These are phyloP conservation scores for Rhizophlyctis rosea DNA, from an alignment of 192 early-diverging fungal species.

Conservation along the genomic window DNA sequence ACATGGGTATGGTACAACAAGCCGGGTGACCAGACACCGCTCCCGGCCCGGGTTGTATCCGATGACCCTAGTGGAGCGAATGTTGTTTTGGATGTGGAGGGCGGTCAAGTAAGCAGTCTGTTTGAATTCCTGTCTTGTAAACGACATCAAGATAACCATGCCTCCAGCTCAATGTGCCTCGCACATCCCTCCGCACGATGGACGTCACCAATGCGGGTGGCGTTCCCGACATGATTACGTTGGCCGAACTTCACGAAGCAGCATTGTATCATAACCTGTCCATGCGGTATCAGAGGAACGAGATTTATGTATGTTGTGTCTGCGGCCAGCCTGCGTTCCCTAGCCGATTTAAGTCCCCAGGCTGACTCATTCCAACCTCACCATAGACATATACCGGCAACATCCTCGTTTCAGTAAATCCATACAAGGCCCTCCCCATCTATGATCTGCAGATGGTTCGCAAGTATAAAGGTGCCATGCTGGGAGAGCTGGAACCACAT, in stretches of 20 bases:
- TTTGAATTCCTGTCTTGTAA: no score
- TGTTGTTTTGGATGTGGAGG: no score
- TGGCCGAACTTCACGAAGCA: background rate
- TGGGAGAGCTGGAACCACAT: conserved; percentile 12
- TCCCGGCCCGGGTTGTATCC: no score
- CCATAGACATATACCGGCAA: conserved; percentile 37
- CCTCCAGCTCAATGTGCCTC: no score
- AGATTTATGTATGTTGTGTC: background rate
- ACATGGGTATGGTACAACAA: no score
- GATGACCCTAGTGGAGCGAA: no score
- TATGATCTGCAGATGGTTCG: conserved; percentile 18
- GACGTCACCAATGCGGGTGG: background rate
- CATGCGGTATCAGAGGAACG: background rate
- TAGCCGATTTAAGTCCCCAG: background rate
- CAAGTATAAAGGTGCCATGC: conserved; percentile 6
- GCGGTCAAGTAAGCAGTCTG: no score
- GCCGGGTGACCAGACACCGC: no score
- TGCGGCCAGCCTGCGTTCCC: background rate
- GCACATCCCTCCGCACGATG: background rate
- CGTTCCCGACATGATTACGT: background rate
- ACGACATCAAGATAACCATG: no score
- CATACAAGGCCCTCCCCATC: conserved; percentile 34
- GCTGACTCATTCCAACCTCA: background rate
- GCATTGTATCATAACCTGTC: background rate
- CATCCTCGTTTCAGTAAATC: conserved; percentile 34